These are phyloP conservation scores for Phytophthora kernoviae DNA, from an alignment of 352 stramenopile species.

Conservation along the genomic window DNA sequence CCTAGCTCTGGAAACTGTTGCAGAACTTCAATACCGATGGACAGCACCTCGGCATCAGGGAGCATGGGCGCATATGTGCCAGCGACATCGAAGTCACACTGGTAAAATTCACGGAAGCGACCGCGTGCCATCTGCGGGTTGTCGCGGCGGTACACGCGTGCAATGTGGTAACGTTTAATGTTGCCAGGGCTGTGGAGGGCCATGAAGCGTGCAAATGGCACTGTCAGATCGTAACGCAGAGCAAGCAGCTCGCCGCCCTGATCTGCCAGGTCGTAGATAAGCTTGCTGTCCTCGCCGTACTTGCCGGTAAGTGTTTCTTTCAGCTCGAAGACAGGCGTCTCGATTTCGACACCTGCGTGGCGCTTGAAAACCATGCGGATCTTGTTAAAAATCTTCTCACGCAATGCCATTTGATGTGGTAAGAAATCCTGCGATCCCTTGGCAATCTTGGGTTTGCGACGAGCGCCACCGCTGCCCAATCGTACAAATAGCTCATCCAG, in stretches of 20 bases:
- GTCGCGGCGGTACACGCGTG: constrained; percentile 96
- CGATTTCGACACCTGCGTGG: constrained; percentile 98
- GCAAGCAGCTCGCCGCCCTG: constrained; percentile 96
- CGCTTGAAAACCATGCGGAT: constrained; percentile 98
- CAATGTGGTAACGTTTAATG: constrained; percentile 99
- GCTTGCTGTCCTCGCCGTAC: constrained; percentile 99
- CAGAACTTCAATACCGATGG: constrained; percentile 93
- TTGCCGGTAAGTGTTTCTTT: constrained; percentile 99
- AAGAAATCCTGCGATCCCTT: constrained; percentile 96
- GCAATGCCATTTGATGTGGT: constrained; percentile 96
- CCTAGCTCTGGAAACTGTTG: constrained; percentile 87
- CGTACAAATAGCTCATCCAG: constrained; percentile 72
- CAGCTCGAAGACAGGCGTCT: constrained; percentile 98
- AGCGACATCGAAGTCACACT: constrained; percentile 99
- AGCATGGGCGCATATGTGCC: constrained; percentile 96
- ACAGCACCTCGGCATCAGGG: constrained; percentile 96
- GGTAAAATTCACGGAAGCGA: constrained; percentile 99
- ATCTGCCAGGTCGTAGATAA: constrained; percentile 99
- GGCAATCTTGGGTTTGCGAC: constrained; percentile 87
- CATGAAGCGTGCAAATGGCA: constrained; percentile 98
- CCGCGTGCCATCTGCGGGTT: constrained; percentile 94
- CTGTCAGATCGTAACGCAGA: constrained; percentile 97
- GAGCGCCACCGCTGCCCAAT: constrained; percentile 70
- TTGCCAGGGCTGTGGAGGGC: constrained; percentile 97
- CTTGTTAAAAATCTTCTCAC: constrained; percentile 96